Percentiles rank a stretch among this genome's conserved stretches.
Evolutionary conservation across 1,284 basidiomycete genomes (phyloP).

Genomic region (Tremellales sp.): DNA sequence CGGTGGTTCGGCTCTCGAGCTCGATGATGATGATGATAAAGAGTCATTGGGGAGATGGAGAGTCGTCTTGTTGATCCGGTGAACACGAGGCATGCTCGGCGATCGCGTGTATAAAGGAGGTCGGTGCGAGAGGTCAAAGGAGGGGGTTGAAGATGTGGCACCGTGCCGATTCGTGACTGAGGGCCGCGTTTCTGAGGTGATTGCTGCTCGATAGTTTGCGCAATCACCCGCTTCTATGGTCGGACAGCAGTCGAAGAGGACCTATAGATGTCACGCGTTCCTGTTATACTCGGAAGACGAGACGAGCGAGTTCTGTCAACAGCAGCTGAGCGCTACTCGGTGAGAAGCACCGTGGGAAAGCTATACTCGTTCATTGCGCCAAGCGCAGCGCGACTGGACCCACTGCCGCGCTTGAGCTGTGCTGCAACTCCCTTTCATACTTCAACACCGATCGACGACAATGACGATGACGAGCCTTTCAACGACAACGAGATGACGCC

Average conservation of each 20-base stretch:
- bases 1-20: neutral
- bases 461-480: neutral
- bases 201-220: no score
- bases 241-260: no score
- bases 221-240: no score
- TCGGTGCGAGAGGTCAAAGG: neutral
- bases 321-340: neutral
- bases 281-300: no score
- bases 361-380: no score
- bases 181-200: no score
- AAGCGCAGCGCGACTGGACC: no score
- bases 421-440: no score
- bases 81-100: slow-evolving; percentile 18
- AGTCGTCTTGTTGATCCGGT: slow-evolving; percentile 20
- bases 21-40: slow-evolving; percentile 6
- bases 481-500: neutral
- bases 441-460: neutral
- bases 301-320: neutral
- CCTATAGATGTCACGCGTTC: no score
- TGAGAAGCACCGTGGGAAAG: neutral
- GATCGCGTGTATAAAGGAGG: neutral
- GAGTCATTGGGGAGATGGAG: slow-evolving; percentile 27
- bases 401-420: no score
- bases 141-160: neutral
- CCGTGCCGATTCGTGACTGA: no score